Conservation (phyloP, 2,329 filamentous ascomycete species). For the Phoma sp. region DNA sequence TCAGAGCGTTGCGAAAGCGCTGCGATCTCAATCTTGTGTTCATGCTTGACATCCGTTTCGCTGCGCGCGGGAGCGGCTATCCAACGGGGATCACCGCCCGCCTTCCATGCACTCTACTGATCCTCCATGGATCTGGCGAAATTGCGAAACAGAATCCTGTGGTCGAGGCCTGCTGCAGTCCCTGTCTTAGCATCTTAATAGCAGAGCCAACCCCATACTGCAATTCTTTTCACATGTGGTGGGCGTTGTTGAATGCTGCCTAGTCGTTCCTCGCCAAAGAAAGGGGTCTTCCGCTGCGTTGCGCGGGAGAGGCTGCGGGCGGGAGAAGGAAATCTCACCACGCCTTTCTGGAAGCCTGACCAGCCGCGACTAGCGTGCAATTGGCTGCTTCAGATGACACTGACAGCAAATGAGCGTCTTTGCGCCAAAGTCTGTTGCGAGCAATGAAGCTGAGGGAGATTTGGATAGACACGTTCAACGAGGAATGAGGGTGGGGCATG, state of each 20-base stretch:
- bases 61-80: constrained; percentile 17
- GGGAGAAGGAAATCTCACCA: neutral
- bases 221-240: constrained; percentile 1
- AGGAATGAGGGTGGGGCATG: constrained; percentile 14
- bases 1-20: constrained; percentile 7
- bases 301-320: constrained; percentile 14
- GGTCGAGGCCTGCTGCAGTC: constrained; percentile 8
- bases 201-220: constrained; percentile 1
- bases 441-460: constrained; percentile 17
- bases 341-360: constrained; percentile 10
- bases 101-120: constrained; percentile 14
- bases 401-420: constrained; percentile 12
- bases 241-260: constrained; percentile 1
- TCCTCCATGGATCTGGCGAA: constrained; percentile 9
- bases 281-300: constrained; percentile 10
- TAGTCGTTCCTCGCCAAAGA: neutral
- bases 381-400: constrained; percentile 5
- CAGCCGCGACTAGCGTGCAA: constrained; percentile 8
- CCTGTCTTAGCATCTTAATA: constrained; percentile 4
- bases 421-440: constrained; percentile 2
- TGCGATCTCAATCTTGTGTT: constrained; percentile 12
- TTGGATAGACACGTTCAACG: constrained; percentile 14
- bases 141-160: constrained; percentile 18
- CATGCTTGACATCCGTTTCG: constrained; percentile 11
- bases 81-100: constrained; percentile 10